Evolutionary conservation across 1,284 basidiomycete species (phyloP), one percentile per base, ranked within the genome.

Genomic region (Stereum hirsutum): DNA sequence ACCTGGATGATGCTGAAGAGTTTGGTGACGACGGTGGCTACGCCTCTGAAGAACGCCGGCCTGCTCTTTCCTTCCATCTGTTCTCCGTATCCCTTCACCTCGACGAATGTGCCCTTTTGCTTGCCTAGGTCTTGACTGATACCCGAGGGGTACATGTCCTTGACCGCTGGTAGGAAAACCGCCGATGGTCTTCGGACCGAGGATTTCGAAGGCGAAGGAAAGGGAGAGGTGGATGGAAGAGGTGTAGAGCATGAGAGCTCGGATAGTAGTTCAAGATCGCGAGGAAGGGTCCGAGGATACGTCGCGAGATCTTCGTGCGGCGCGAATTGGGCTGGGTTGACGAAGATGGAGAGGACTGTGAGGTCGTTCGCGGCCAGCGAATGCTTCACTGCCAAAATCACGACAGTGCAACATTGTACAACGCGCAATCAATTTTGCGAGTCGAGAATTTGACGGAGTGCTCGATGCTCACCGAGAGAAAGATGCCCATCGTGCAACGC

Each of bases 301-400:
- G 81, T 81, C 10, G 77, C 74, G 1, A 98, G 78, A 60, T 98
- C 96, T 65, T 99, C 96, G 51, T 91, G 82, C 0, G 92, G 94
- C 0, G 94, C 91, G 53, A 99, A 99, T 65, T 99, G 94, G 7
- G 94, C 89, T 0, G 96, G 96, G 59, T 99, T 98, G 46, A 98
- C 93, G 61, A 97, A 99, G 52, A 99, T 90, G 11, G 94, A 97
- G 47, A 97, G 71, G 49, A 98, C 81, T 0, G 95, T 98, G 35
- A 85, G 63, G 48, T 94, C 87, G 56, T 94, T 92, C 45, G 84
- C 77, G 0, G 64, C 59, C 5, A 98, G 69, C 0, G 89, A 93
- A 42, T 73, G 68, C 45, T 69, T 68, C 14, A 88, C 84, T 87
- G 54, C 24, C 24, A 23, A 17, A 35, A 21, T 8, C 21, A 26